Percentiles rank a stretch among this genome's conserved stretches.
Conservation (phyloP, 2,329 filamentous ascomycete species). For the Aspergillus sp. region DNA sequence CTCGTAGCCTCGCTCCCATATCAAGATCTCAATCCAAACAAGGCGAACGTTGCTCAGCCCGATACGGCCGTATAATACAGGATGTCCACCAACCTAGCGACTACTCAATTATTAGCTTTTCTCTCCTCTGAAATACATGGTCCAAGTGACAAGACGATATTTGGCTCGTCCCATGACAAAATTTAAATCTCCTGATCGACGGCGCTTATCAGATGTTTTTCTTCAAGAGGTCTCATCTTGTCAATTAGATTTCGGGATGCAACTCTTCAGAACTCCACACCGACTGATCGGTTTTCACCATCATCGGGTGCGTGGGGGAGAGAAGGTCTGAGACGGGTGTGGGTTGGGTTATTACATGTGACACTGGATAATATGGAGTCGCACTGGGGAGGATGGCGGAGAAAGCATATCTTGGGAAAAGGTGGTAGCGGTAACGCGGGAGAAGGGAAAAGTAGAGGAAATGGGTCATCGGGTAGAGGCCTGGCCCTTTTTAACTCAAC, state of each 20-base stretch:
- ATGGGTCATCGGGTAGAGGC: not conserved
- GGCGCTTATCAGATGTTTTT: not conserved
- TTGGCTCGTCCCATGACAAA: constrained; percentile 1
- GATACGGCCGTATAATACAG: not conserved
- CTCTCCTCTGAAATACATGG: not conserved
- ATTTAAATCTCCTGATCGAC: not conserved
- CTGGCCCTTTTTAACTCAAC: not conserved
- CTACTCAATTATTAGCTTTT: not conserved
- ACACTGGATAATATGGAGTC: constrained; percentile 11
- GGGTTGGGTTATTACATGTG: constrained; percentile 9
- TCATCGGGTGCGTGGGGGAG: not conserved
- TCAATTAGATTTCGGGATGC: constrained; percentile 1
- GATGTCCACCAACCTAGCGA: not conserved
- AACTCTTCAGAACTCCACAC: not conserved
- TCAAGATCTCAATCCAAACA: not conserved
- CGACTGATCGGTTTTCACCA: not conserved
- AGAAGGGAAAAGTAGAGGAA: not conserved
- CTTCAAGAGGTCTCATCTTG: constrained; percentile 3
- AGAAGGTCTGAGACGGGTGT: not conserved
- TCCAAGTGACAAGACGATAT: not conserved
- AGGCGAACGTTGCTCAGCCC: not conserved
- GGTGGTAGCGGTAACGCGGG: not conserved
- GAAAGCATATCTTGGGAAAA: not conserved
- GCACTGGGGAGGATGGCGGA: not conserved
- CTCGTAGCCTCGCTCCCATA: not conserved